Evolutionary conservation across 805 yeast genomes (phyloP).

Genomic region (Wickerhamia fluorescens): DNA sequence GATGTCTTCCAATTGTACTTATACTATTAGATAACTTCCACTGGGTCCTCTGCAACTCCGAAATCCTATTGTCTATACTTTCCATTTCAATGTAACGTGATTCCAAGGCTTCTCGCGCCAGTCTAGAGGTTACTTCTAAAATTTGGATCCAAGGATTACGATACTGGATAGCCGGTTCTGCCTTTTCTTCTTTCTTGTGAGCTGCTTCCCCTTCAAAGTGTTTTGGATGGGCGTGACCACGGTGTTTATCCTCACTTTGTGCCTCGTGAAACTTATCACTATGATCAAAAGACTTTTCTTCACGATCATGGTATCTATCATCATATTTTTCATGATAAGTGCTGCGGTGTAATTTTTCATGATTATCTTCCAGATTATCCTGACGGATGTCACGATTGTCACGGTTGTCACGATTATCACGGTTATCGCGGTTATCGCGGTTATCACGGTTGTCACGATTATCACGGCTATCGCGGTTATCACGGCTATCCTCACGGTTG

Average conservation of each 20-base stretch:
- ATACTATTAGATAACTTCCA: constrained; percentile 14
- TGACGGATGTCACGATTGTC: neutral
- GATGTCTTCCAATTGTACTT: constrained; percentile 15
- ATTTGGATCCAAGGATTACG: constrained; percentile 29
- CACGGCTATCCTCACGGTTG: constrained; percentile 1
- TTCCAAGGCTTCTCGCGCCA: constrained; percentile 18
- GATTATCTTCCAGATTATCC: no score
- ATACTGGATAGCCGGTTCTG: constrained; percentile 3
- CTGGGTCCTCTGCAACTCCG: constrained; percentile 18
- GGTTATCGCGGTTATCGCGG: neutral
- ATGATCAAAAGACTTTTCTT: no score
- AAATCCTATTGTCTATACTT: constrained; percentile 16
- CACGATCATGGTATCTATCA: no score
- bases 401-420: neutral
- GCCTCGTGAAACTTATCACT: no score
- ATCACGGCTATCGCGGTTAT: neutral
- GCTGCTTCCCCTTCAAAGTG: no score
- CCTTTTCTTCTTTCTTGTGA: constrained; percentile 1
- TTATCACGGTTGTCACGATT: neutral
- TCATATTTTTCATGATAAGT: no score
- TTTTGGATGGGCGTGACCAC: neutral
- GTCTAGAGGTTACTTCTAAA: constrained; percentile 20
- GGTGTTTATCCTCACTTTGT: no score
- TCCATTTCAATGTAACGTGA: constrained; percentile 18
- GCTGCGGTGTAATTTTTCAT: no score